Base-by-base conservation (phyloP, 441 rosid genomes). In the Breynia disticha region DNA sequence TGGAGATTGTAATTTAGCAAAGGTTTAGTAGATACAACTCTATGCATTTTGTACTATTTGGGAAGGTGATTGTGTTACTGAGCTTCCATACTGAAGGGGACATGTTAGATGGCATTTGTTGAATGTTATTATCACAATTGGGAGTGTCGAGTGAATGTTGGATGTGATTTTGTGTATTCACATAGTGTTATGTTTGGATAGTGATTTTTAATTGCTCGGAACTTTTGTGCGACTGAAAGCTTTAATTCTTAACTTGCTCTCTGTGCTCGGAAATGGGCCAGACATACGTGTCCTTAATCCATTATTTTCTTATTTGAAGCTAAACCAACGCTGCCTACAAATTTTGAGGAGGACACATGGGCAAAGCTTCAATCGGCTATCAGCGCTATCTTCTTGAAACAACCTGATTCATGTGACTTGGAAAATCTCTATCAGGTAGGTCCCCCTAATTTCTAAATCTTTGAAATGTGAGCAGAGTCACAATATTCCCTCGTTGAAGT, bases 301-400 rank as follows among this genome's bases (percentile, higher is more conserved):
- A 4, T 28, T 63, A 16, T 51, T 38, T 47, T 65, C 9, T 59
- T 68, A 2, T 55, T 11, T 79, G 74, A 71, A 94, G 99, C 77
- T 63, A 94, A 90, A 83, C 99, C 97, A 11, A 80, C 73, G 2
- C 49, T 82, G 64, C 99, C 99, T 16, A 56, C 82, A 39, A 83
- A 87, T 65, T 94, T 94, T 63, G 99, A 94, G 78, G 96, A 82
- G 71, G 83, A 75, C 57, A 90, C 96, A 5, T 94, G 97, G 99
- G 84, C 83, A 69, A 83, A 70, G 71, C 74, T 94, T 55, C 85
- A 90, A 70, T 82, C 89, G 62, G 97, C 99, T 56, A 87, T 94
- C 57, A 84, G 70, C 71, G 96, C 97, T 59, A 94, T 90, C 79
- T 90, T 94, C 79, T 72, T 83, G 55, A 90, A 87, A 72, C 83